phyloP scores from a whole-genome alignment of 257 asterid genomes.

The Orobanche coerulescens region DNA sequence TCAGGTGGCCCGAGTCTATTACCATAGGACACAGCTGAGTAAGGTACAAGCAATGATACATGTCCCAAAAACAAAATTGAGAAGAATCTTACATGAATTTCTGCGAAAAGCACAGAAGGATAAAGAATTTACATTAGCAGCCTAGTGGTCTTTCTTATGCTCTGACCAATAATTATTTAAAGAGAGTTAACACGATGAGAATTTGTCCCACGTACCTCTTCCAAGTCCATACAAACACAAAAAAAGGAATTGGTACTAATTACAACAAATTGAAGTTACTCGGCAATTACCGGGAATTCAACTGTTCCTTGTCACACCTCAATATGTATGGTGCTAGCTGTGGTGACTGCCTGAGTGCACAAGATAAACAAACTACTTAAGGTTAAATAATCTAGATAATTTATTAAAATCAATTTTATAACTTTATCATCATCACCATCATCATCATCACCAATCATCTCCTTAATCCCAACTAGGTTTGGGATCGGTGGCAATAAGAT shows the following conservation, averaged over 20 bases:
- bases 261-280: neutral
- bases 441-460: too few relatives aligned
- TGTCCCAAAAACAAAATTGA: conserved; percentile 4
- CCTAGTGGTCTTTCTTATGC: neutral
- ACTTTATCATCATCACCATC: too few relatives aligned
- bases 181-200: neutral
- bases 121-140: conserved; percentile 2
- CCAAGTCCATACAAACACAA: neutral
- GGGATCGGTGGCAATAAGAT: too few relatives aligned
- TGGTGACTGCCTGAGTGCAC: conserved; percentile 43
- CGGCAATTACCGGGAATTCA: conserved; percentile 31
- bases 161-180: neutral
- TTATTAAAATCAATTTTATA: neutral
- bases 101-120: neutral
- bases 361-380: conserved; percentile 14
- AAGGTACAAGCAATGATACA: conserved; percentile 3
- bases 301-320: conserved; percentile 57
- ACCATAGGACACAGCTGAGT: conserved; percentile 16
- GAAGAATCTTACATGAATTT: neutral
- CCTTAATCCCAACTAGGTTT: too few relatives aligned
- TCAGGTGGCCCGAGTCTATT: conserved; percentile 83
- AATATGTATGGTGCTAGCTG: conserved; percentile 44
- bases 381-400: neutral
- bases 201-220: conserved; percentile 15
- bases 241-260: neutral